Percentiles rank a stretch among this genome's conserved stretches.
phyloP scores from a whole-genome alignment of 345 rosid genomes.

The Camelina sativa region DNA sequence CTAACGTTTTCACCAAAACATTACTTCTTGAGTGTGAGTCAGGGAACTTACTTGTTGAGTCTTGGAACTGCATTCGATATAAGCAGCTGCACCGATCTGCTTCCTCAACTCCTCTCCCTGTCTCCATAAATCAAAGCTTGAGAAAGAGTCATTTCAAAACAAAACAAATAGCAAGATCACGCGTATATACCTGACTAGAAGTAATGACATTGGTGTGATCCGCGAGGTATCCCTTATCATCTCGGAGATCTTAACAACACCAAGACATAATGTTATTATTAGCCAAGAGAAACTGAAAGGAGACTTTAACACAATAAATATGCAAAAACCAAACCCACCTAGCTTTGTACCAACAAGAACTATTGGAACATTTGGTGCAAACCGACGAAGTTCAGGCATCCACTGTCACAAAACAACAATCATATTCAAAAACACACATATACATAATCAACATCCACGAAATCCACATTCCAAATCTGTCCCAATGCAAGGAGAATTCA shows the following conservation, averaged over 20 bases:
- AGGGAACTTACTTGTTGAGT: constrained; percentile 77
- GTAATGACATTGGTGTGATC: constrained; percentile 79
- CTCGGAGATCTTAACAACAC: constrained; percentile 73
- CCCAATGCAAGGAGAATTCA: background rate
- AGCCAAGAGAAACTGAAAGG: background rate
- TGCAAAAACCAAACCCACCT: constrained; percentile 49
- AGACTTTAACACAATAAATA: background rate
- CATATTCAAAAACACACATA: constrained; percentile 10
- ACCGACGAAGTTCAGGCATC: constrained; percentile 98
- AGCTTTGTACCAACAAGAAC: constrained; percentile 97
- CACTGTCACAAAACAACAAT: constrained; percentile 60
- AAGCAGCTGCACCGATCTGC: constrained; percentile 95
- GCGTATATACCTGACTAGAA: constrained; percentile 65
- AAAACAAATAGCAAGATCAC: background rate
- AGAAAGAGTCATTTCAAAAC: constrained; percentile 11
- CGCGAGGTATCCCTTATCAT: constrained; percentile 67
- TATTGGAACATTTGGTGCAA: constrained; percentile 94
- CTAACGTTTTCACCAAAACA: background rate
- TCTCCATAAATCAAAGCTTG: constrained; percentile 16
- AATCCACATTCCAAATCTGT: background rate
- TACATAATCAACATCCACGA: constrained; percentile 16
- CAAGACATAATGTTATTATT: background rate
- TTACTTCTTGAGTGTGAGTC: background rate
- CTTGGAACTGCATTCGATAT: constrained; percentile 96
- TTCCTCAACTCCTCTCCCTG: constrained; percentile 97